These are phyloP conservation scores for Beauveria brongniartii DNA, from an alignment of 2,329 filamentous ascomycete genomes.

Conservation along the genomic window DNA sequence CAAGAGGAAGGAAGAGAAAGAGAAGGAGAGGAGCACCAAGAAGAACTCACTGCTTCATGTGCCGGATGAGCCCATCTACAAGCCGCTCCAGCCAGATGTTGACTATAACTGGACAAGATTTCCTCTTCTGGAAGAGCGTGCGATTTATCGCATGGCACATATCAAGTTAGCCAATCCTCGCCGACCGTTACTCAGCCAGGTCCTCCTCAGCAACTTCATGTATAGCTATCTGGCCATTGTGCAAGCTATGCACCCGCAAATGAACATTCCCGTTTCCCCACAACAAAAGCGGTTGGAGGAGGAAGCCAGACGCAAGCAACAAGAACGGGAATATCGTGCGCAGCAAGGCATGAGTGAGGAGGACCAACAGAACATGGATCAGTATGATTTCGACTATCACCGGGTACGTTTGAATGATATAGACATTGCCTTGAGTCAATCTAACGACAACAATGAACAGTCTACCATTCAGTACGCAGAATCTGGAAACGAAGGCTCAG, in stretches of 20 bases:
- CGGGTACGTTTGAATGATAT: constrained; percentile 30
- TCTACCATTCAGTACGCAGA: constrained; percentile 40
- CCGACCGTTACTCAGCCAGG: constrained; percentile 84
- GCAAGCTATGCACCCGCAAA: constrained; percentile 95
- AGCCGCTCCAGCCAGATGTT: constrained; percentile 71
- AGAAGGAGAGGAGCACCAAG: constrained; percentile 66
- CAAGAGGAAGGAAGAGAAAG: constrained; percentile 78
- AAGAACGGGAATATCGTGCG: constrained; percentile 37
- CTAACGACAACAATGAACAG: constrained; percentile 20
- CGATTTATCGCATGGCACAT: constrained; percentile 97
- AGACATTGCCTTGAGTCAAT: not conserved
- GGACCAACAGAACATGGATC: constrained; percentile 40
- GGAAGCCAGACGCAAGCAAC: constrained; percentile 41
- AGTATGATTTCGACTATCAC: constrained; percentile 47
- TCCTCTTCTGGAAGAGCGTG: constrained; percentile 87
- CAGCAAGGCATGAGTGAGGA: constrained; percentile 40
- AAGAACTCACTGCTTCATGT: constrained; percentile 66
- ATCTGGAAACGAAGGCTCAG: constrained; percentile 32
- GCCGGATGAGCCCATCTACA: constrained; percentile 69
- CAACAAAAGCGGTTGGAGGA: constrained; percentile 59
- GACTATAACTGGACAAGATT: constrained; percentile 97
- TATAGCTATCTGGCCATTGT: constrained; percentile 98
- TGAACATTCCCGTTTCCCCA: constrained; percentile 78
- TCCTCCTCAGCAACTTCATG: constrained; percentile 98
- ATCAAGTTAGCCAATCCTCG: constrained; percentile 98